Conservation (phyloP, 1,139 yeast species). For the Yamadazyma siamensis region DNA sequence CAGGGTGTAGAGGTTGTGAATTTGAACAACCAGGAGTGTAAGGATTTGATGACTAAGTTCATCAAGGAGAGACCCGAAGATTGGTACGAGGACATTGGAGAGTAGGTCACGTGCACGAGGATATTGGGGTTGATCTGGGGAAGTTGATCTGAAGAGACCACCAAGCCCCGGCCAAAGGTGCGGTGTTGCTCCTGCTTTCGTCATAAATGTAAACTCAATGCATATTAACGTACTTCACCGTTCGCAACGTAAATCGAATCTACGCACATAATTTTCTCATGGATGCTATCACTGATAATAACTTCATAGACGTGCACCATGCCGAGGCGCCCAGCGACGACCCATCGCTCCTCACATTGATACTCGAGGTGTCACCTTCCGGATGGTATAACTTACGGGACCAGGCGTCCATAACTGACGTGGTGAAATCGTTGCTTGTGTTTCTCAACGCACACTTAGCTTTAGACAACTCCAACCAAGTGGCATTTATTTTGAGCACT, state of each 20-base stretch:
- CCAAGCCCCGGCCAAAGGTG: too few species aligned
- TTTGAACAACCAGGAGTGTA: slow-evolving; percentile 64
- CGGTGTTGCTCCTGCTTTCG: too few species aligned
- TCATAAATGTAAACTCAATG: too few species aligned
- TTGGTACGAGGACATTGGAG: slow-evolving; percentile 90
- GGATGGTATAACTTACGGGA: slow-evolving; percentile 64
- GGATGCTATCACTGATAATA: slow-evolving; percentile 76
- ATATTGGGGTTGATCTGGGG: too few species aligned
- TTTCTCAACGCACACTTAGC: slow-evolving; percentile 85
- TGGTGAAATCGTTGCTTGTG: slow-evolving; percentile 60
- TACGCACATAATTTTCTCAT: too few species aligned
- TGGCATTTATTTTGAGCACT: slow-evolving; percentile 78
- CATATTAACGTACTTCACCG: too few species aligned
- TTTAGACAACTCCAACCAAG: slow-evolving; percentile 78
- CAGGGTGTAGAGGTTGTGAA: slow-evolving; percentile 77
- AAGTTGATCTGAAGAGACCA: too few species aligned
- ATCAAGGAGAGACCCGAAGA: slow-evolving; percentile 73
- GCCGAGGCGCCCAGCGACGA: slow-evolving; percentile 48
- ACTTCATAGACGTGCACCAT: slow-evolving; percentile 46
- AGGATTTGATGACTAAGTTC: slow-evolving; percentile 69
- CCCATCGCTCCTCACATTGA: slow-evolving; percentile 77
- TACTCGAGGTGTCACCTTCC: slow-evolving; percentile 74
- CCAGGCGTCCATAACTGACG: slow-evolving; percentile 48
- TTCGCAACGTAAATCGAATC: too few species aligned
- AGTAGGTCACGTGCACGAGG: too few species aligned